phyloP scores from a whole-genome alignment of 2,329 filamentous ascomycete species.

The Fusarium gaditjirri region DNA sequence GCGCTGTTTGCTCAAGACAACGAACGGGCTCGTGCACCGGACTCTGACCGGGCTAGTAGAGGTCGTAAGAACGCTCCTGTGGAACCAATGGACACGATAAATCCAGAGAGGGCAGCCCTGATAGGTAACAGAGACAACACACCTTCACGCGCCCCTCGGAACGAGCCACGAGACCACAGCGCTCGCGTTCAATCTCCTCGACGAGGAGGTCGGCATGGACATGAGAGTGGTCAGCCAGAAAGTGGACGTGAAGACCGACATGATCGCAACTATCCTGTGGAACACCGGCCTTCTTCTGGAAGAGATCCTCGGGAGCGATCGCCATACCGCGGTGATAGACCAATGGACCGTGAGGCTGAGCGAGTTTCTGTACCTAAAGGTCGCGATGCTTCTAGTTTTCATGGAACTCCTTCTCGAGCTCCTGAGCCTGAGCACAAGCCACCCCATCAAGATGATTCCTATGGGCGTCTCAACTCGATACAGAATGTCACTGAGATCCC shows the following conservation, averaged over 20 bases:
- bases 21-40: slow-evolving; percentile 43
- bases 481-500: slow-evolving; percentile 60
- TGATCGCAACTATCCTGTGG: slow-evolving; percentile 53
- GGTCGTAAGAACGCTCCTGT: slow-evolving; percentile 44
- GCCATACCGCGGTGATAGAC: slow-evolving; percentile 50
- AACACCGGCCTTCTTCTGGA: slow-evolving; percentile 44
- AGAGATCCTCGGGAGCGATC: slow-evolving; percentile 50
- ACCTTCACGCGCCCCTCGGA: slow-evolving; percentile 53
- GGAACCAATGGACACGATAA: slow-evolving; percentile 54
- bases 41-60: slow-evolving; percentile 46
- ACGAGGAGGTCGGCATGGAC: slow-evolving; percentile 48
- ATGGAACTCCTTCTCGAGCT: slow-evolving; percentile 50
- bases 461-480: slow-evolving; percentile 69
- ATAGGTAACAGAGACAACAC: slow-evolving; percentile 54
- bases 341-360: slow-evolving; percentile 54
- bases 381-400: slow-evolving; percentile 54
- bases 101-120: slow-evolving; percentile 60
- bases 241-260: slow-evolving; percentile 59
- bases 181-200: slow-evolving; percentile 61
- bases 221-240: slow-evolving; percentile 49
- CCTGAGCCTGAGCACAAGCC: slow-evolving; percentile 63
- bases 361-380: slow-evolving; percentile 50
- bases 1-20: slow-evolving; percentile 57
- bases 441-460: slow-evolving; percentile 68
- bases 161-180: slow-evolving; percentile 57